phyloP scores from a whole-genome alignment of 2,329 filamentous ascomycete species.

The Colletotrichum sp. region DNA sequence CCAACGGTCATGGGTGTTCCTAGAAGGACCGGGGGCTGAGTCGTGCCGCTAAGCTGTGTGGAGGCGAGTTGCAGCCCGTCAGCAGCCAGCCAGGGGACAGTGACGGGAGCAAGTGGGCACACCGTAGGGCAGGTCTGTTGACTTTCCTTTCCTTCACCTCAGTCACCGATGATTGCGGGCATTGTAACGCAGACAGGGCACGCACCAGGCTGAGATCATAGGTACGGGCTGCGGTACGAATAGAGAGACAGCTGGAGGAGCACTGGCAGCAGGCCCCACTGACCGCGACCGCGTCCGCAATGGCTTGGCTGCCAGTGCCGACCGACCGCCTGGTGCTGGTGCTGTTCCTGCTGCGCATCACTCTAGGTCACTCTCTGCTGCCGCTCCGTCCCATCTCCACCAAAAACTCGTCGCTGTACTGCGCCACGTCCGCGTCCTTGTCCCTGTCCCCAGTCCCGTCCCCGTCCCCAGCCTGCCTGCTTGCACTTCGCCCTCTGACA shows the following conservation, averaged over 20 bases:
- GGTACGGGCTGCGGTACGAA: neutral
- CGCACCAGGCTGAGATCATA: neutral
- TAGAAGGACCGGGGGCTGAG: constrained; percentile 16
- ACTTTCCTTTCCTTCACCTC: neutral
- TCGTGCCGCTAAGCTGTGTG: constrained; percentile 13
- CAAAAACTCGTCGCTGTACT: constrained; percentile 5
- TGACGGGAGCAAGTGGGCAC: neutral
- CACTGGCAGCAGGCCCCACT: neutral
- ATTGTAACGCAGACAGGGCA: neutral
- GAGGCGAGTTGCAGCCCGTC: constrained; percentile 11
- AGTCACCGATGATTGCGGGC: neutral
- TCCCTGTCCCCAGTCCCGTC: neutral
- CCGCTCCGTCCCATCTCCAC: constrained; percentile 16
- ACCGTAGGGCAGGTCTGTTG: neutral
- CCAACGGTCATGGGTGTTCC: constrained; percentile 11
- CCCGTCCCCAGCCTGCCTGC: neutral
- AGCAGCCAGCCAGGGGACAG: neutral
- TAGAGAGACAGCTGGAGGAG: neutral
- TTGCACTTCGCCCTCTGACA: constrained; percentile 9
- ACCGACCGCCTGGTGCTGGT: neutral
- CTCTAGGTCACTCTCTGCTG: neutral
- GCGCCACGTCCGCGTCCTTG: constrained; percentile 18
- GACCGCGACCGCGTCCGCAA: neutral
- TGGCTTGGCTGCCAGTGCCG: neutral
- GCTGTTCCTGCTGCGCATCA: neutral